Base-by-base conservation (phyloP, 73 alveolate genomes). In the Halteria grandinella region DNA sequence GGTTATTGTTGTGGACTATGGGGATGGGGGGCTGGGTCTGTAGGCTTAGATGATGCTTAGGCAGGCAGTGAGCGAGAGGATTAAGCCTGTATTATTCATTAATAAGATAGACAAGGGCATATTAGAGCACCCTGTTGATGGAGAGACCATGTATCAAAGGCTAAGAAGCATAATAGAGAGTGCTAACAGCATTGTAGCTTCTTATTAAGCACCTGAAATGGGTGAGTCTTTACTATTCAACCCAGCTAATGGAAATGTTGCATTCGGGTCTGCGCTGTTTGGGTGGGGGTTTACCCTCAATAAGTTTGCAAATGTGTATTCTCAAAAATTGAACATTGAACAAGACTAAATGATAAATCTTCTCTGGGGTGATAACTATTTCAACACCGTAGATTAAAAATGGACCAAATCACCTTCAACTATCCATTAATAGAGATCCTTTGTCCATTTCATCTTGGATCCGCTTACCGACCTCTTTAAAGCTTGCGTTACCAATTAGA, bases 331-430 rank as follows among this genome's bases (percentile, higher is more conserved):
- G 62, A 89, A 89, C 15, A 73, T 69, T 17, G 94, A 87, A 59
- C 62, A 54, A 55, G 85, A 79, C n/a, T n/a, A n/a, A n/a, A n/a
- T n/a, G n/a, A n/a, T n/a, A n/a, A n/a, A n/a, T n/a, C n/a, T n/a
- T n/a, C n/a, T n/a, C n/a, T 95, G 98, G 98, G 99, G 99, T 11
- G 96, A 93, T 69, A 70, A 91, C 53, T 93, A 55, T 73, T 93
- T 49, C 54, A 88, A 93, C 47, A 78, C 86, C 6, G 86, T 62
- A 55, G 48, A 66, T 12, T 82, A 88, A 48, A 73, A 83, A 55
- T 87, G 29, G 43, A 48, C 39, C n/a, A 64, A 60, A 14, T 62
- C 44, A 8, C 45, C 17, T 18, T 58, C 17, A 25, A 78, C 78
- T 33, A 85, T 50, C 27, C 88, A 74, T 47, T 96, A 95, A 36